These are phyloP conservation scores for Pichia sp. DNA, from an alignment of 1,139 yeast species.

Conservation along the genomic window DNA sequence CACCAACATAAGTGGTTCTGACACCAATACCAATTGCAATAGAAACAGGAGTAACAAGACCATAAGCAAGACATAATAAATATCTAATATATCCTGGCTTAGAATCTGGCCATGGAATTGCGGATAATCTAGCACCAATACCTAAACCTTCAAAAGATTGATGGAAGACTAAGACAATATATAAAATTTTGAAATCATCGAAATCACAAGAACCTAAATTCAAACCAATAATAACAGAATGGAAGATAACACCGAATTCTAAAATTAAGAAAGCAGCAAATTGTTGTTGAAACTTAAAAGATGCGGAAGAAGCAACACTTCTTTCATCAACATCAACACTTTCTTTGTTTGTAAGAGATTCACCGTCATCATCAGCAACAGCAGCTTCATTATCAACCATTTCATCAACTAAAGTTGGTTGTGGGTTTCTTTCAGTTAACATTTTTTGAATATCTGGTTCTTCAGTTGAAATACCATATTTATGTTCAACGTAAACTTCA, in stretches of 20 bases:
- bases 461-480: constrained; percentile 21
- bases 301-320: constrained; percentile 42
- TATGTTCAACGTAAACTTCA: constrained; percentile 28
- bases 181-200: constrained; percentile 66
- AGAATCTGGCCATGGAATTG: constrained; percentile 57
- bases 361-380: constrained; percentile 13
- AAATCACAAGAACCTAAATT: constrained; percentile 49
- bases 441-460: constrained; percentile 17
- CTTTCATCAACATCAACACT: constrained; percentile 22
- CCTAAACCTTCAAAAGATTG: constrained; percentile 93
- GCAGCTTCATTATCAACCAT: background rate
- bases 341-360: constrained; percentile 1
- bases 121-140: constrained; percentile 78
- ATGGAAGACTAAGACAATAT: constrained; percentile 80
- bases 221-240: constrained; percentile 51
- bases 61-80: constrained; percentile 36
- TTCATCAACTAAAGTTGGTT: background rate
- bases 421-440: constrained; percentile 12
- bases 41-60: constrained; percentile 74
- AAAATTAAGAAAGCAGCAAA: constrained; percentile 36
- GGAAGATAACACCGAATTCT: constrained; percentile 53
- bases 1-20: constrained; percentile 51
- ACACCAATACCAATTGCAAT: constrained; percentile 86
- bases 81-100: constrained; percentile 21
- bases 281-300: constrained; percentile 27